A percentile compares a stretch with the other conserved stretches of the same genome.
phyloP scores from a whole-genome alignment of 495 filamentous ascomycete genomes.

The Xylaria curta region DNA sequence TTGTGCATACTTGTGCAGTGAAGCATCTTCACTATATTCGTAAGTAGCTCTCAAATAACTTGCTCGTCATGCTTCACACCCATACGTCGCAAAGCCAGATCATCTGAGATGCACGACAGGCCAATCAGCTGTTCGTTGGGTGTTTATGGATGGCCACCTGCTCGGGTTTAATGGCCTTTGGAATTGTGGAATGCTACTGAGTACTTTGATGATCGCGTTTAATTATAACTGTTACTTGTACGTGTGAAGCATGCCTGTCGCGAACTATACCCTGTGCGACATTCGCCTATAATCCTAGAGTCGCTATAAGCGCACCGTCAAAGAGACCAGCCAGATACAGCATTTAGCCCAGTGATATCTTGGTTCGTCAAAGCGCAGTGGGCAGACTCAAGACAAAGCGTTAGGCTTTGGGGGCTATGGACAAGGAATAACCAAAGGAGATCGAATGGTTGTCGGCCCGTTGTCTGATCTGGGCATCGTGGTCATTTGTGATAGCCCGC shows the following conservation, averaged over 20 bases:
- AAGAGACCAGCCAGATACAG: neutral
- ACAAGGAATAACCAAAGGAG: neutral
- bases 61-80: constrained; percentile 1
- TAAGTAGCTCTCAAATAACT: neutral
- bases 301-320: neutral
- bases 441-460: constrained; percentile 13
- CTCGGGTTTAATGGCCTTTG: neutral
- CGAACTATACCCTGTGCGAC: neutral
- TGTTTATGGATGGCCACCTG: neutral
- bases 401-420: neutral
- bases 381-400: constrained; percentile 5
- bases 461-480: constrained; percentile 6
- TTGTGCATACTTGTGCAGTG: neutral
- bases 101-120: constrained; percentile 8
- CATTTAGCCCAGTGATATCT: neutral
- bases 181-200: neutral
- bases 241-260: constrained; percentile 2
- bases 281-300: neutral
- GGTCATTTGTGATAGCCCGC: neutral
- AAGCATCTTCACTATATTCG: neutral
- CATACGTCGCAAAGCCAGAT: constrained; percentile 1
- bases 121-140: neutral
- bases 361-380: neutral
- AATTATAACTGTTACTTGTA: neutral
- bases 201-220: neutral